Percentiles rank a stretch among this genome's conserved stretches.
phyloP scores from a whole-genome alignment of 1,284 basidiomycete species.

The Phellinidium pouzarii region DNA sequence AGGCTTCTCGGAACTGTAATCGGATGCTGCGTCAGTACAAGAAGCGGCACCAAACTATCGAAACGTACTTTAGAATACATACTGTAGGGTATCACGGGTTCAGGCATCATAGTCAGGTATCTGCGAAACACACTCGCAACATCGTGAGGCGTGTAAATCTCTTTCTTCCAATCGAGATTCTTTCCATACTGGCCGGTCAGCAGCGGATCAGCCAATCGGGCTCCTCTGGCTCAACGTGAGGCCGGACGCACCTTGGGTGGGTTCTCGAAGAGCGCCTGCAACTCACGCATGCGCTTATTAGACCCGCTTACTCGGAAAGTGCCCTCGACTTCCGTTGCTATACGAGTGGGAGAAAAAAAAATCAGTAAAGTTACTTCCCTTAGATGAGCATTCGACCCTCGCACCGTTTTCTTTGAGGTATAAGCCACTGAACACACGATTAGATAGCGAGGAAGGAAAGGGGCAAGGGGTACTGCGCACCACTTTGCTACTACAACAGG shows the following conservation, averaged over 20 bases:
- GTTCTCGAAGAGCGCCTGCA: conserved; percentile 86
- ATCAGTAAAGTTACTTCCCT: too few species aligned
- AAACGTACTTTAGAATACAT: conserved; percentile 78
- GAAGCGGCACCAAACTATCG: conserved; percentile 18
- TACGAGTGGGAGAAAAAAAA: conserved; percentile 6
- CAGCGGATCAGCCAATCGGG: background rate
- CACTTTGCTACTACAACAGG: conserved; percentile 97
- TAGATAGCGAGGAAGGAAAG: conserved; percentile 15
- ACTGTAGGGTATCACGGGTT: conserved; percentile 84
- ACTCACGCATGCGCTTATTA: conserved; percentile 90
- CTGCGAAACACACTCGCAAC: conserved; percentile 93
- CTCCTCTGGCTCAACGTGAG: too few species aligned
- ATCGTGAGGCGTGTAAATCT: conserved; percentile 88
- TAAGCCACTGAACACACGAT: conserved; percentile 52
- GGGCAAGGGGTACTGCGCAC: conserved; percentile 38
- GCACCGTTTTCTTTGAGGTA: conserved; percentile 87
- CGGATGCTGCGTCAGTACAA: background rate
- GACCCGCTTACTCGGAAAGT: conserved; percentile 94
- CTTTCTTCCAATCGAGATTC: conserved; percentile 82
- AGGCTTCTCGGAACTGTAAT: conserved; percentile 72
- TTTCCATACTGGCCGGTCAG: conserved; percentile 74
- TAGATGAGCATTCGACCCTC: conserved; percentile 23
- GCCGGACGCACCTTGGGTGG: conserved; percentile 69
- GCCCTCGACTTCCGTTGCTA: conserved; percentile 91
- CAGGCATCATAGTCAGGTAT: conserved; percentile 95